Evolutionary conservation across 2,329 filamentous ascomycete genomes (phyloP).

Genomic region (Plenodomus tracheiphilus): DNA sequence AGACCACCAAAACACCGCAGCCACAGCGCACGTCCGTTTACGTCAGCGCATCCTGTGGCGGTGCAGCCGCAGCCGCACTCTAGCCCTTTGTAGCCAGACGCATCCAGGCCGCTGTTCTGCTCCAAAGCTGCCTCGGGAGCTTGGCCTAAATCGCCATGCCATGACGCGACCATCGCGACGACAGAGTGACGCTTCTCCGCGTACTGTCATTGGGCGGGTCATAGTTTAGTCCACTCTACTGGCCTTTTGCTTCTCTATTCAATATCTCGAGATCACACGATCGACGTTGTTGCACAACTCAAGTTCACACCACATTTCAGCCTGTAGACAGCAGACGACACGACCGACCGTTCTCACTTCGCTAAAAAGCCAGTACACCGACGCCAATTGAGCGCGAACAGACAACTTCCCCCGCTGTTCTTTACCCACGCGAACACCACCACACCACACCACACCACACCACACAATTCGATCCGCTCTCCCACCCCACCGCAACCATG

Average conservation of each 20-base stretch:
- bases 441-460: constrained; percentile 1
- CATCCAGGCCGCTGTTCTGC: neutral
- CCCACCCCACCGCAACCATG: constrained; percentile 17
- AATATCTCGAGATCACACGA: neutral
- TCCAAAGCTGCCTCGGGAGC: constrained; percentile 10
- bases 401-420: neutral
- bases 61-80: constrained; percentile 15
- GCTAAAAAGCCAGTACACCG: neutral
- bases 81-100: constrained; percentile 2
- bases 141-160: constrained; percentile 24
- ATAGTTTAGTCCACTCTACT: constrained; percentile 1
- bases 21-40: constrained; percentile 16
- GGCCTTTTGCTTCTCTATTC: constrained; percentile 4
- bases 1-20: constrained; percentile 12
- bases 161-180: constrained; percentile 37
- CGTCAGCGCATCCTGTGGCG: constrained; percentile 16
- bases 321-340: too few species aligned
- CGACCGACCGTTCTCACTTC: too few species aligned
- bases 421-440: neutral
- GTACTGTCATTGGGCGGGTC: constrained; percentile 8
- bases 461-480: neutral
- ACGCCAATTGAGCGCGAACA: neutral
- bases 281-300: neutral
- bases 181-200: constrained; percentile 16
- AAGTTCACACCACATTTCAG: constrained; percentile 1